These are phyloP conservation scores for Sporobolomyces roseus DNA, from an alignment of 768 basidiomycete species.

Conservation along the genomic window DNA sequence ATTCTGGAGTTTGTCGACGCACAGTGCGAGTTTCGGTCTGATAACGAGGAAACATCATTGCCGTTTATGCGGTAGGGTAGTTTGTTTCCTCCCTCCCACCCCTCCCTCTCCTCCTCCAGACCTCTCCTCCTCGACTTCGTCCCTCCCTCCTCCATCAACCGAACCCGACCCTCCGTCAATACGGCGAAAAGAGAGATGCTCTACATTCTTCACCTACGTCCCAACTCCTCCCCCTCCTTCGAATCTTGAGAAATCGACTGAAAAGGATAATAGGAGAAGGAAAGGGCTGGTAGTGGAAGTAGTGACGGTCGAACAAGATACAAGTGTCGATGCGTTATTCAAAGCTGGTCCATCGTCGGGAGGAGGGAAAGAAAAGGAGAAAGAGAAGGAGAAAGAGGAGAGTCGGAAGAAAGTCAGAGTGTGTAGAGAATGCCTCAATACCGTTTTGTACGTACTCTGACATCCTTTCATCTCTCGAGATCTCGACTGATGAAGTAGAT, in stretches of 20 bases:
- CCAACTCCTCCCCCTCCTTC: background rate
- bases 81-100: conserved; percentile 82
- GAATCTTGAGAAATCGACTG: no score
- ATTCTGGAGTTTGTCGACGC: no score
- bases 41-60: conserved; percentile 96
- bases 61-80: conserved; percentile 82
- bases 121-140: conserved; percentile 29
- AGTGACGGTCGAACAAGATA: conserved; percentile 49
- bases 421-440: conserved; percentile 75
- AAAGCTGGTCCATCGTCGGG: background rate
- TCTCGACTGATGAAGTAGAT: background rate
- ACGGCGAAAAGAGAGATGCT: conserved; percentile 66
- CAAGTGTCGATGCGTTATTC: no score
- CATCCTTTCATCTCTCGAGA: background rate
- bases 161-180: conserved; percentile 38
- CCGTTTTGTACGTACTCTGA: conserved; percentile 64
- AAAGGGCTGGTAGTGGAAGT: conserved; percentile 36
- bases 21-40: conserved; percentile 72
- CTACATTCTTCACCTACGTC: conserved; percentile 71
- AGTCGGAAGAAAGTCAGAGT: conserved; percentile 84
- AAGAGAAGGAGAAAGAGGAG: conserved; percentile 68
- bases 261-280: background rate
- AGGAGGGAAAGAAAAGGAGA: conserved; percentile 56
- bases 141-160: background rate
- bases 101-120: conserved; percentile 47